These are phyloP conservation scores for Podaxis mareebaensis DNA, from an alignment of 768 basidiomycete genomes.

Conservation along the genomic window DNA sequence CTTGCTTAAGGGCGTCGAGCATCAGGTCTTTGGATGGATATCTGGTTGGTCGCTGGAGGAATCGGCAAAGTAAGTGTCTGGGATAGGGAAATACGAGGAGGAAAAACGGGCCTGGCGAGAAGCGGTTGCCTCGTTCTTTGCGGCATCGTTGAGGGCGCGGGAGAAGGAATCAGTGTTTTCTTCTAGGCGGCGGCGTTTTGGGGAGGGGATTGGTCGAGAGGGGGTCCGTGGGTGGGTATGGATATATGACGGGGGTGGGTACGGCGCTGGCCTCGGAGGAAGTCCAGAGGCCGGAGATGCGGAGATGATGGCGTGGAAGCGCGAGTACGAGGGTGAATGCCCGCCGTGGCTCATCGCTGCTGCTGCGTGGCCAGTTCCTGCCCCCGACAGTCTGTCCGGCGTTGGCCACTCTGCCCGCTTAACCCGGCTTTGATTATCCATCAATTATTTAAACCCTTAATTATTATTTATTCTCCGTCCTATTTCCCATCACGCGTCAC, in stretches of 20 bases:
- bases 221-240: slow-evolving; percentile 9
- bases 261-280: slow-evolving; percentile 19
- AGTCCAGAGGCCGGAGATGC: slow-evolving; percentile 28
- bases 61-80: slow-evolving; percentile 8
- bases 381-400: too few relatives aligned
- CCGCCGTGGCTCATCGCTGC: too few relatives aligned
- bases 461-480: not conserved
- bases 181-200: not conserved
- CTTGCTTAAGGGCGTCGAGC: slow-evolving; percentile 32
- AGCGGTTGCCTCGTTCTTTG: slow-evolving; percentile 8
- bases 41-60: slow-evolving; percentile 27
- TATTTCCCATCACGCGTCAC: not conserved
- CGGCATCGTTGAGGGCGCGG: not conserved
- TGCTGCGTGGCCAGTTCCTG: too few relatives aligned
- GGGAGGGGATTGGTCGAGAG: slow-evolving; percentile 18
- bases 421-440: not conserved
- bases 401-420: too few relatives aligned
- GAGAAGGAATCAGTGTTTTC: slow-evolving; percentile 1
- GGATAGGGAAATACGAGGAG: not conserved
- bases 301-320: slow-evolving; percentile 35
- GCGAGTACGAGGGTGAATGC: slow-evolving; percentile 19
- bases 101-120: slow-evolving; percentile 21
- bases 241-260: slow-evolving; percentile 19
- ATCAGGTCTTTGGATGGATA: slow-evolving; percentile 33
- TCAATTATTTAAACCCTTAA: not conserved